Conservation (phyloP, 2,329 filamentous ascomycete species). For the Cladophialophora yegresii region DNA sequence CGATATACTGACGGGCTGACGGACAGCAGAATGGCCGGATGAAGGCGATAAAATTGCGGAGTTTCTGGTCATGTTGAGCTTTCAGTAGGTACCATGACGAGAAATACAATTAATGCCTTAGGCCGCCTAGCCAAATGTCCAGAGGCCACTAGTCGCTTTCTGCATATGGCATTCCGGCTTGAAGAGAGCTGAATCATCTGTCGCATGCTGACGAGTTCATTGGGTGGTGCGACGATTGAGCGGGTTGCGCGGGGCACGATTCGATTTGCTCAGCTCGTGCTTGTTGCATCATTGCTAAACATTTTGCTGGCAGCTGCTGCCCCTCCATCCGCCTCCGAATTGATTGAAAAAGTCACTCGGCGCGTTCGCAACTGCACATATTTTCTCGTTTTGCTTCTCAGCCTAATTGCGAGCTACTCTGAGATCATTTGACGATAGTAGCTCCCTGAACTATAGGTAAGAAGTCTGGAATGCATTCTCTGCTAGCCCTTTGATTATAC, state of each 20-base stretch:
- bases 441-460: not conserved
- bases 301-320: slow-evolving; percentile 18
- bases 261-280: slow-evolving; percentile 12
- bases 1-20: not conserved
- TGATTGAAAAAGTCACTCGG: slow-evolving; percentile 4
- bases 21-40: not conserved
- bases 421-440: not conserved
- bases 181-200: slow-evolving; percentile 28
- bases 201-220: slow-evolving; percentile 21
- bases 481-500: not conserved
- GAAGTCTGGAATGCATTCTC: not conserved
- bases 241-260: slow-evolving; percentile 11
- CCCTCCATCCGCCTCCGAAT: slow-evolving; percentile 16
- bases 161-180: slow-evolving; percentile 8
- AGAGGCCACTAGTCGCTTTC: slow-evolving; percentile 12
- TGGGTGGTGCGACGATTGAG: not conserved
- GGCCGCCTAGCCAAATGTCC: not conserved
- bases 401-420: not conserved
- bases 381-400: not conserved
- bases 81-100: not conserved
- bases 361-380: slow-evolving; percentile 7
- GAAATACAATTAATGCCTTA: not conserved
- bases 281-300: slow-evolving; percentile 21
- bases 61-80: not conserved
- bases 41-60: not conserved